Evolutionary conservation across 805 yeast genomes (phyloP).

Genomic region (Groenewaldozyma tartarivorans): DNA sequence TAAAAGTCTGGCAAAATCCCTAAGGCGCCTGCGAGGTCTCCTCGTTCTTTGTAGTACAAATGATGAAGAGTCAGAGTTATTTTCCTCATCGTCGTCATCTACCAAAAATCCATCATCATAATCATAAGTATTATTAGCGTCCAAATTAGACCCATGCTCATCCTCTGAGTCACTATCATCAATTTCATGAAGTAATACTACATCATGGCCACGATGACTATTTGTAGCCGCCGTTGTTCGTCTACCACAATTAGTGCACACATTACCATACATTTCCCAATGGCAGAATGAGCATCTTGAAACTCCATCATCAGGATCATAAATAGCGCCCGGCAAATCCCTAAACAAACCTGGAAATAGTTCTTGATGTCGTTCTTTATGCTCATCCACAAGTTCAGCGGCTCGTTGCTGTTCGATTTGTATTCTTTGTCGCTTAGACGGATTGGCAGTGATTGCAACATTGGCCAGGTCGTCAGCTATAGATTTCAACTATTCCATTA

Average conservation of each 20-base stretch:
- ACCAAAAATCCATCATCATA: constrained; percentile 13
- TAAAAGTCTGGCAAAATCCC: no score
- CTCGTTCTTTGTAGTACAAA: no score
- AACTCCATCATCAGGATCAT: constrained; percentile 53
- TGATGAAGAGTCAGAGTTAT: no score
- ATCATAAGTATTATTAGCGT: constrained; percentile 7
- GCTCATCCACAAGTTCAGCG: constrained; percentile 7
- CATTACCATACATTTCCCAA: constrained; percentile 57
- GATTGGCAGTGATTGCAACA: constrained; percentile 5
- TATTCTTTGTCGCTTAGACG: constrained; percentile 1
- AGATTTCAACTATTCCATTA: neutral
- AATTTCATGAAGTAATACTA: constrained; percentile 7
- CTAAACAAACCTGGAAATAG: constrained; percentile 40
- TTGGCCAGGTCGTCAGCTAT: constrained; percentile 3
- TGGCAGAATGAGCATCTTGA: constrained; percentile 57
- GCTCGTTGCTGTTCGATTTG: constrained; percentile 6
- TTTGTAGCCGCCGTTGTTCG: neutral
- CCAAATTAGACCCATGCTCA: constrained; percentile 1
- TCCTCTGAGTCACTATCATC: constrained; percentile 8
- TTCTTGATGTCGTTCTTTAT: constrained; percentile 27
- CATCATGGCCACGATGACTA: constrained; percentile 7
- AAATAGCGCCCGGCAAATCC: constrained; percentile 22
- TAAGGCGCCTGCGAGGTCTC: no score
- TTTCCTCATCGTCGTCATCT: no score
- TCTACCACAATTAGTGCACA: constrained; percentile 47